Evolutionary conservation across 2,329 filamentous ascomycete genomes (phyloP), one percentile per base, ranked within the genome.

Genomic region (Trichoderma afroharzianum): DNA sequence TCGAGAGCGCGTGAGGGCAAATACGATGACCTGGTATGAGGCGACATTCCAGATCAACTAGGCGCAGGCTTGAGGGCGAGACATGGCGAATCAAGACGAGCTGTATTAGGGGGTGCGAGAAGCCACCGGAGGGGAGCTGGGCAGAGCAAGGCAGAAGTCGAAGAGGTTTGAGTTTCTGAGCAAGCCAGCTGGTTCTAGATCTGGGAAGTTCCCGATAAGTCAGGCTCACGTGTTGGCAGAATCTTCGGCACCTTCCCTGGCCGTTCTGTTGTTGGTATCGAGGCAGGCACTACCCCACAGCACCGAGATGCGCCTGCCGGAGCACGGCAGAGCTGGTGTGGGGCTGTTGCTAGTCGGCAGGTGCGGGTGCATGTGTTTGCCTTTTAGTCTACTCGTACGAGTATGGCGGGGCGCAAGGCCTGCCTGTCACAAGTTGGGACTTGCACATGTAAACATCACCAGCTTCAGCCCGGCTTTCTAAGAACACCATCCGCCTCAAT

Each of bases 41-140:
- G 33, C 21, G n/a, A 39, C 71, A 72, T 72, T 72, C 71, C 71
- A 68, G n/a, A 21, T n/a, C 7, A 4, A 63, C 26, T 43, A 63
- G 55, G 30, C 47, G 64, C 39, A 36, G 21, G 6, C 70, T 32
- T 57, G 30, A 21, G n/a, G 33, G 63, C 68, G 57, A 71, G 63
- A 71, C 70, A 68, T 32, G 58, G 33, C 33, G 59, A 59, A 58
- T 70, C 39, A 70, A 24, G 58, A 63, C 21, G 43, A 53, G 14
- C 53, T 28, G 57, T 6, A 33, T 6, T 7, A 6, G 50, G n/a
- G 50, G 70, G 43, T 18, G 30, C 62, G 39, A 30, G 68, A 58
- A 63, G 47, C n/a, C 30, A 32, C 30, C 14, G n/a, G 12, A 33
- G 66, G 6, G 43, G n/a, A 64, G 36, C 24, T 50, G 62, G 24